Percentiles rank a stretch among this genome's conserved stretches.
phyloP scores from a whole-genome alignment of 768 basidiomycete genomes.

The Candolleomyces aberdarensis region DNA sequence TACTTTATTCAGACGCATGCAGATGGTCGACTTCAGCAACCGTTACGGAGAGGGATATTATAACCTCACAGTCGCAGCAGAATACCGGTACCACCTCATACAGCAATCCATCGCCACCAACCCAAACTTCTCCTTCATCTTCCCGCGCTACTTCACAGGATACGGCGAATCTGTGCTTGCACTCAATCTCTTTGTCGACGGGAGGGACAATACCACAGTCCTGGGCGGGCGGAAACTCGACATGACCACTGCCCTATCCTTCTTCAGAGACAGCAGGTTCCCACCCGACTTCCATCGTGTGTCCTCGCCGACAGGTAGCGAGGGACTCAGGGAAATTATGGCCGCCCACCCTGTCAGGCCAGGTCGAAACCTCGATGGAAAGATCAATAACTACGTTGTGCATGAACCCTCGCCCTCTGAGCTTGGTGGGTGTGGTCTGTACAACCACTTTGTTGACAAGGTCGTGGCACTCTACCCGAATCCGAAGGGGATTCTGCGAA shows the following conservation, averaged over 20 bases:
- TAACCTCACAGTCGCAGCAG: conserved; percentile 13
- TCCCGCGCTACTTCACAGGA: conserved; percentile 12
- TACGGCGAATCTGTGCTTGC: conserved; percentile 14
- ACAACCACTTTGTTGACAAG: conserved; percentile 14
- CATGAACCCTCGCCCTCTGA: conserved; percentile 11
- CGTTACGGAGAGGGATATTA: conserved; percentile 18
- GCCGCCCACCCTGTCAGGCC: conserved; percentile 10
- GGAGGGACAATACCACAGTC: conserved; percentile 1
- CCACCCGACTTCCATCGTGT: conserved; percentile 14
- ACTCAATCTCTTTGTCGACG: conserved; percentile 17
- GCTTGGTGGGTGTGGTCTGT: conserved; percentile 11
- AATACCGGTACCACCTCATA: conserved; percentile 13
- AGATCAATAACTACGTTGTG: conserved; percentile 12
- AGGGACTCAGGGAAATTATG: conserved; percentile 1
- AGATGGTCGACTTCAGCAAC: conserved; percentile 15
- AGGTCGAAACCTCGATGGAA: conserved; percentile 8
- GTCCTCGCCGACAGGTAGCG: conserved; percentile 1
- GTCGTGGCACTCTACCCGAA: conserved; percentile 16
- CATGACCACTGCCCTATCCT: conserved; percentile 11
- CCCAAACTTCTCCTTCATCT: conserved; percentile 14
- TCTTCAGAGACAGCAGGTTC: conserved; percentile 16
- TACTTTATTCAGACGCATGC: background rate
- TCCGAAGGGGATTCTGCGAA: conserved; percentile 11
- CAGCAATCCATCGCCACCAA: conserved; percentile 19
- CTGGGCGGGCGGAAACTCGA: conserved; percentile 9